Evolutionary conservation across 2,329 filamentous ascomycete genomes (phyloP), one percentile per base, ranked within the genome.

Genomic region (Apiospora sp.): DNA sequence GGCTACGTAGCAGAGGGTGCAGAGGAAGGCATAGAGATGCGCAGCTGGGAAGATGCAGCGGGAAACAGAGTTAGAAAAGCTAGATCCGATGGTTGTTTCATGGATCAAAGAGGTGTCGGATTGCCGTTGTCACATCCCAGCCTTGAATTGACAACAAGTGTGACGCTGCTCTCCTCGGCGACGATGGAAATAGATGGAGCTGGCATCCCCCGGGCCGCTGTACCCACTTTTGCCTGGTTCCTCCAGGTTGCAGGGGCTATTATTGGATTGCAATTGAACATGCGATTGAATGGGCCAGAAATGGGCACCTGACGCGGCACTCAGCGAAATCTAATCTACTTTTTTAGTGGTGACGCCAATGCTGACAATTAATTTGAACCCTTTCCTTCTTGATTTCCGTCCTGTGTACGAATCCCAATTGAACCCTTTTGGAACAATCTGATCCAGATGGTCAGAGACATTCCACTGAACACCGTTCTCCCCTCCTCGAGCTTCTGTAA

Each of bases 161-260:
- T 64, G 58, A 64, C 58, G 58, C 34, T n/a, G 58, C 34, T 64
- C 19, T n/a, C 19, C 58, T 64, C 58, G 58, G 58, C 58, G 58
- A 64, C 58, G 34, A 64, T 64, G 58, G 58, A 64, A 64, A 41
- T 64, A 64, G 58, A 64, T 64, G 58, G 58, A 64, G 58, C 58
- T 64, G 58, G 34, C 22, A 41, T 41, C 7, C 34, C 54, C 58
- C 30, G 58, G 58, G 30, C 58, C 34, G 58, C 34, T n/a, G 58
- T 24, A 10, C 34, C 58, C 58, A 64, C 58, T 64, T 14, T 64
- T 64, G 19, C 34, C 30, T 37, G 27, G 27, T 61, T 10, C 27
- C 30, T 58, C 51, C 54, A 61, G 54, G 16, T 22, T 61, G 16
- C 54, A 61, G 54, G 54, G 54, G 54, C 54, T 61, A 61, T 22